Conservation (phyloP, 805 yeast genomes). For the Teunomyces aglyptinius region DNA sequence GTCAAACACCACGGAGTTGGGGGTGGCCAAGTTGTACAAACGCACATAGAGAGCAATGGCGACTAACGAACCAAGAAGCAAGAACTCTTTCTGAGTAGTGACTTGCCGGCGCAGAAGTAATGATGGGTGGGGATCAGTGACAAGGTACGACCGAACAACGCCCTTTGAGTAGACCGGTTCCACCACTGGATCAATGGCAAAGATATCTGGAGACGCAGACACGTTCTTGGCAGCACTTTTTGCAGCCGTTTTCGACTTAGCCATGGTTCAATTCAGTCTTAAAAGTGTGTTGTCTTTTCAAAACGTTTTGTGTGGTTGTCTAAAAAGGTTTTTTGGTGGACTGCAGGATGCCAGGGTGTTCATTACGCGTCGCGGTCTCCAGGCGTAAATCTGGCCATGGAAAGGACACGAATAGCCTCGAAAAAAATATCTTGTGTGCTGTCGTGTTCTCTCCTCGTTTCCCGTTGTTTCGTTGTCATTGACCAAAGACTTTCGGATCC, state of each 20-base stretch:
- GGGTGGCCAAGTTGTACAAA: slow-evolving; percentile 57
- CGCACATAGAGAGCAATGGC: slow-evolving; percentile 59
- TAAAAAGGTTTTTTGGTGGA: slow-evolving; percentile 2
- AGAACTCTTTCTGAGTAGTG: slow-evolving; percentile 20
- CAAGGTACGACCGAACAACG: slow-evolving; percentile 50
- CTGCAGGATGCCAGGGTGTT: slow-evolving; percentile 7
- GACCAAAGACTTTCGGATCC: too few relatives aligned
- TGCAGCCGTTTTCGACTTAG: slow-evolving; percentile 10
- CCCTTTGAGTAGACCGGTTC: slow-evolving; percentile 44
- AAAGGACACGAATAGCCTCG: not conserved
- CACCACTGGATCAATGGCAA: slow-evolving; percentile 40
- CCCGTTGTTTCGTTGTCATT: too few relatives aligned
- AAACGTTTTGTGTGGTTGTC: not conserved
- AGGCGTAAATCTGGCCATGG: not conserved
- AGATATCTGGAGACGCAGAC: slow-evolving; percentile 7
- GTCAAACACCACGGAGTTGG: slow-evolving; percentile 84
- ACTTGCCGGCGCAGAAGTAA: slow-evolving; percentile 27
- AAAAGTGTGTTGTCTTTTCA: not conserved
- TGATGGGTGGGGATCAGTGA: slow-evolving; percentile 47
- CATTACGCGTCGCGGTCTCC: slow-evolving; percentile 2
- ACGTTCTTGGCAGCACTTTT: slow-evolving; percentile 10
- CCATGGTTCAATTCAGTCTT: slow-evolving; percentile 7
- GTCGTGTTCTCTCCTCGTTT: too few relatives aligned
- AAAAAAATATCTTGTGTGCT: not conserved
- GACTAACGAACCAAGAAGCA: slow-evolving; percentile 37